These are phyloP conservation scores for Forsythia viridissima DNA, from an alignment of 257 asterid species.

Conservation along the genomic window DNA sequence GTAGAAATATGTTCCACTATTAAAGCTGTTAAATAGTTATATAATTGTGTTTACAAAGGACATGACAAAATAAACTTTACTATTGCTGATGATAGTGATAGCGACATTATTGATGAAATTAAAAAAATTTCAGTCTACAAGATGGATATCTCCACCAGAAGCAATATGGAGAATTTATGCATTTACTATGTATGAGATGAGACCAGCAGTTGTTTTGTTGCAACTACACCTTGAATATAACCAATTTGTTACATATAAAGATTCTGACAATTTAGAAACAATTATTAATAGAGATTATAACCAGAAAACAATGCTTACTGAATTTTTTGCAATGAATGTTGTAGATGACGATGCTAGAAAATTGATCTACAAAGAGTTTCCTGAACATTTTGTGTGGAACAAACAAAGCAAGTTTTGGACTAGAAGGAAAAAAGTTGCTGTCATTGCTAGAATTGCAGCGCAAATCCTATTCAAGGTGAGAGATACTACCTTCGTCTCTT, in stretches of 20 bases:
- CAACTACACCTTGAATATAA: neutral
- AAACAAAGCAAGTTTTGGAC: no score
- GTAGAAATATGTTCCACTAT: slow-evolving; percentile 2
- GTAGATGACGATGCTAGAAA: no score
- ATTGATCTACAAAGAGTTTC: no score
- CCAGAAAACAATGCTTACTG: neutral
- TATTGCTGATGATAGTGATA: neutral
- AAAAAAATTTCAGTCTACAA: neutral
- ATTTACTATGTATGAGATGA: neutral
- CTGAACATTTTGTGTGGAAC: neutral
- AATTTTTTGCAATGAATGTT: no score
- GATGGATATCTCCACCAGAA: slow-evolving; percentile 2
- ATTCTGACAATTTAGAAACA: neutral
- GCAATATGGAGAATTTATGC: neutral
- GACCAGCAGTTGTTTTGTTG: neutral
- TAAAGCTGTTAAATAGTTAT: slow-evolving; percentile 10
- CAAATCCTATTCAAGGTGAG: neutral
- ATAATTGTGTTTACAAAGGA: slow-evolving; percentile 19
- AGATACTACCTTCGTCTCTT: no score
- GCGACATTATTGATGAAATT: neutral
- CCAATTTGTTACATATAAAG: neutral
- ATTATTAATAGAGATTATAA: rapidly evolving
- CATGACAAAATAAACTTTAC: neutral
- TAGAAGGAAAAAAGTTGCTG: no score
- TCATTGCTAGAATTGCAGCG: neutral